These are phyloP conservation scores for Solanum etuberosum DNA, from an alignment of 257 asterid species.

Conservation along the genomic window DNA sequence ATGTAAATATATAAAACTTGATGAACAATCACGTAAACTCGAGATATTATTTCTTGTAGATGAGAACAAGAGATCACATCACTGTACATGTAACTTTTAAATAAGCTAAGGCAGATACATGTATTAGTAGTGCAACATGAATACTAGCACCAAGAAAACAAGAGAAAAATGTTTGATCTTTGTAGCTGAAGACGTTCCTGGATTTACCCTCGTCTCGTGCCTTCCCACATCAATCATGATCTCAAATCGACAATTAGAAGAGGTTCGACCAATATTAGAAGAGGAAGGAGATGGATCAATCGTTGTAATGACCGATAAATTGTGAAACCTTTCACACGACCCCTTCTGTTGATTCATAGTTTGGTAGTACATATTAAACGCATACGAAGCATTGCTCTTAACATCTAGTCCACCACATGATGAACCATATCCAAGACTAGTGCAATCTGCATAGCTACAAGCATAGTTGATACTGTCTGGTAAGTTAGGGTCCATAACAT, in stretches of 20 bases:
- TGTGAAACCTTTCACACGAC: conserved; percentile 58
- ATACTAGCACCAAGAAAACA: not conserved
- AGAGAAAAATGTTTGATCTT: not conserved
- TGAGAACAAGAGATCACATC: not conserved
- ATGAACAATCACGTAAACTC: not conserved
- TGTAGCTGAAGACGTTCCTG: conserved; percentile 32
- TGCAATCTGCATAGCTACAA: conserved; percentile 79
- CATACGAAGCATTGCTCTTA: conserved; percentile 60
- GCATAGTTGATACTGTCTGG: conserved; percentile 33
- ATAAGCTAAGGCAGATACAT: not conserved
- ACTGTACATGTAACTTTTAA: not conserved
- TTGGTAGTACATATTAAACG: conserved; percentile 76
- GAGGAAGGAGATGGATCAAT: conserved; percentile 64
- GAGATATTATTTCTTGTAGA: not conserved
- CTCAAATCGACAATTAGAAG: conserved; percentile 46
- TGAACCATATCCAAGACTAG: conserved; percentile 80
- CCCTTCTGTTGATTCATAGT: conserved; percentile 61
- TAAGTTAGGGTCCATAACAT: conserved; percentile 35
- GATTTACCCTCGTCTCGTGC: conserved; percentile 23
- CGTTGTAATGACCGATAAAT: conserved; percentile 39
- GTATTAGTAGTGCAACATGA: not conserved
- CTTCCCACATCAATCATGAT: conserved; percentile 62
- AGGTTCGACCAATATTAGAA: not conserved
- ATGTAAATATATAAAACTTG: not conserved
- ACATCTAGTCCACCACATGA: conserved; percentile 56